These are phyloP conservation scores for Candida koratica DNA, from an alignment of 805 yeast genomes.

Conservation along the genomic window DNA sequence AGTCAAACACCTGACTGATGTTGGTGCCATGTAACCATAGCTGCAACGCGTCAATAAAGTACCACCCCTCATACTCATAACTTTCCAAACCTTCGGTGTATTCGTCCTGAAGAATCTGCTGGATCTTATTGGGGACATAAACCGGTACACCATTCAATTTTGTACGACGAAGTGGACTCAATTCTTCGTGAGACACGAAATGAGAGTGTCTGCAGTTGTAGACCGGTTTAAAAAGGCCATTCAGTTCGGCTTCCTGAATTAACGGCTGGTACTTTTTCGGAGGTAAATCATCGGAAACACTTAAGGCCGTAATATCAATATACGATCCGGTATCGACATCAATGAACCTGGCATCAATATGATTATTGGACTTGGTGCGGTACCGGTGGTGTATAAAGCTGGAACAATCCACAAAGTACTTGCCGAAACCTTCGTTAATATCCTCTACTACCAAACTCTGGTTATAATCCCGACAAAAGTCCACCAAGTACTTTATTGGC, in stretches of 20 bases:
- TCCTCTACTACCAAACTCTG: slow-evolving; percentile 30
- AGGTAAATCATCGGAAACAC: slow-evolving; percentile 15
- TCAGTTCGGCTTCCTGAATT: slow-evolving; percentile 9
- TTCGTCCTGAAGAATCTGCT: slow-evolving; percentile 19
- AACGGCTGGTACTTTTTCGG: slow-evolving; percentile 14
- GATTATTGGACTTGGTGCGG: slow-evolving; percentile 19
- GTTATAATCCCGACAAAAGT: slow-evolving; percentile 22
- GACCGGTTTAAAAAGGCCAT: slow-evolving; percentile 15
- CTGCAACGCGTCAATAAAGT: slow-evolving; percentile 18
- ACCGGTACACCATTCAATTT: slow-evolving; percentile 48
- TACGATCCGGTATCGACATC: slow-evolving; percentile 57
- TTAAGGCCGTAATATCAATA: slow-evolving; percentile 24
- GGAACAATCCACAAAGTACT: slow-evolving; percentile 27
- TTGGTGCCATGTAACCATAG: slow-evolving; percentile 18
- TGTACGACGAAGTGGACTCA: slow-evolving; percentile 50
- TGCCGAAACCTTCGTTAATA: slow-evolving; percentile 25
- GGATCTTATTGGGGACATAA: slow-evolving; percentile 18
- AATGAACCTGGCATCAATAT: slow-evolving; percentile 48
- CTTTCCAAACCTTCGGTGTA: slow-evolving; percentile 17
- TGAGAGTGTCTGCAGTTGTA: slow-evolving; percentile 56
- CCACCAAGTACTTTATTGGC: slow-evolving; percentile 22
- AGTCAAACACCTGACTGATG: slow-evolving; percentile 5
- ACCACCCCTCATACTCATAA: slow-evolving; percentile 17
- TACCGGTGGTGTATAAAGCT: slow-evolving; percentile 26
- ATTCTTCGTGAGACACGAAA: slow-evolving; percentile 42